Conservation (phyloP, 305 asterid species). For the Ajuga reptans region DNA sequence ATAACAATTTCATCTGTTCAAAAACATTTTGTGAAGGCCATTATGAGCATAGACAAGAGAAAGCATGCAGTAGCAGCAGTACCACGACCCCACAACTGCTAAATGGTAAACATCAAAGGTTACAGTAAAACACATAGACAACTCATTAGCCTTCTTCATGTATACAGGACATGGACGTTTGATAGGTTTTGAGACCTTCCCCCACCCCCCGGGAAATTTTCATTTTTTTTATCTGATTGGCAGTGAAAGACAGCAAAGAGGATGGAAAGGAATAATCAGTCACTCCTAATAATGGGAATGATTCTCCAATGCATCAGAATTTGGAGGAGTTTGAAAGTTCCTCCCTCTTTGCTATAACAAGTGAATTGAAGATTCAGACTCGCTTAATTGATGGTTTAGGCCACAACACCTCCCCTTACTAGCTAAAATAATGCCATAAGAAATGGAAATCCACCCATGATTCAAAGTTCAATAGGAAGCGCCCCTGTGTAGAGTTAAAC, state of each 20-base stretch:
- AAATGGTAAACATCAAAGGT: neutral
- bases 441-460: neutral
- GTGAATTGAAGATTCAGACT: neutral
- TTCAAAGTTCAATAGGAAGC: conserved; percentile 1
- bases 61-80: neutral
- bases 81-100: neutral
- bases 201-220: no score
- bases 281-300: neutral
- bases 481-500: neutral
- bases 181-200: no score
- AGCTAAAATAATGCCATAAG: neutral
- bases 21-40: neutral
- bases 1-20: neutral
- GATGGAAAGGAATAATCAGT: neutral
- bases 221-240: neutral
- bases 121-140: neutral
- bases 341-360: neutral
- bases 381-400: neutral
- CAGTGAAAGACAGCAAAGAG: neutral
- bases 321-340: neutral
- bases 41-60: neutral
- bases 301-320: neutral
- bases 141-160: neutral
- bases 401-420: neutral
- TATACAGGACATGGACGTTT: neutral